Conservation (phyloP, 345 rosid species). For the Theobroma cacao region DNA sequence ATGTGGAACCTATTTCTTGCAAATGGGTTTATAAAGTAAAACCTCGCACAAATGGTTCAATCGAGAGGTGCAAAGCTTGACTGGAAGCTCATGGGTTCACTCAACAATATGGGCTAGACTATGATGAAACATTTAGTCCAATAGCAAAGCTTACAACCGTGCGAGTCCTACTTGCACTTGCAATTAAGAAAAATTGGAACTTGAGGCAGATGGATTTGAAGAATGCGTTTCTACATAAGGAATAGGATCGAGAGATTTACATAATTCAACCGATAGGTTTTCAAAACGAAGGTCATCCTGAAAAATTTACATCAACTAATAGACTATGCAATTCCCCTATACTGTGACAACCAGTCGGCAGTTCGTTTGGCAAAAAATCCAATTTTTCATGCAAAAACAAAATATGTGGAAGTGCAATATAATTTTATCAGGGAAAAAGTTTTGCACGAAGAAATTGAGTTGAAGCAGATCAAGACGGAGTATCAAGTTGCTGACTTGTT, state of each 20-base stretch:
- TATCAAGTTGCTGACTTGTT: neutral
- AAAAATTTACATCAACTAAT: neutral
- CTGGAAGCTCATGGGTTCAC: no score
- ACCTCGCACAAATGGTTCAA: no score
- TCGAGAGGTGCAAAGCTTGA: no score
- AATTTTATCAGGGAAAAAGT: neutral
- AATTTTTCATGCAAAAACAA: neutral
- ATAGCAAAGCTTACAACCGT: no score
- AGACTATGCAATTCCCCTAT: neutral
- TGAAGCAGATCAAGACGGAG: neutral
- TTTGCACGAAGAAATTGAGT: neutral
- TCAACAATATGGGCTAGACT: no score
- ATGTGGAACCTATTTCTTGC: no score
- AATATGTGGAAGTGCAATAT: conserved; percentile 3
- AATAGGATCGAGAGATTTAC: neutral
- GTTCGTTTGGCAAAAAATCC: neutral
- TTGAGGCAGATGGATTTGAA: no score
- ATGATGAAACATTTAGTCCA: no score
- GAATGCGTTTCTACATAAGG: neutral
- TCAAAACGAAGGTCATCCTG: neutral
- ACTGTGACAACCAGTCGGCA: neutral
- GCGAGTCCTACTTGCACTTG: no score
- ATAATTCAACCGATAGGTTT: neutral
- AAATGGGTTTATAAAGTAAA: no score
- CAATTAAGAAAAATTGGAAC: no score